These are phyloP conservation scores for Microsporum canis DNA, from an alignment of 2,329 filamentous ascomycete genomes.

Conservation along the genomic window DNA sequence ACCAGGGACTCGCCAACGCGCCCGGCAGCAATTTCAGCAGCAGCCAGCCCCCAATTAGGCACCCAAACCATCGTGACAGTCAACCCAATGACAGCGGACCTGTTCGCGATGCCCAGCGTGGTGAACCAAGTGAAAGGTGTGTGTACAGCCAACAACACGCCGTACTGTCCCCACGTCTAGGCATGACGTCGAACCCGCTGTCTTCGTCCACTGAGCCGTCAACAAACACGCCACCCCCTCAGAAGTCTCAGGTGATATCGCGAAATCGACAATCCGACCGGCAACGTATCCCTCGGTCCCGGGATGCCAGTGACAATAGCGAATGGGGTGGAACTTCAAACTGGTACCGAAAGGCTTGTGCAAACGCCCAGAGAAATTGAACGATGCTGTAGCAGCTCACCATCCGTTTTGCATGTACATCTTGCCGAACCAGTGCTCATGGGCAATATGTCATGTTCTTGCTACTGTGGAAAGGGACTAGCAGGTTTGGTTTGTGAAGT, in stretches of 20 bases:
- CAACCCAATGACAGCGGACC: not conserved
- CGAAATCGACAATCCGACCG: not conserved
- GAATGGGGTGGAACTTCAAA: slow-evolving; percentile 12
- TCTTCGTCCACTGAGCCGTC: not conserved
- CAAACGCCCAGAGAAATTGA: not conserved
- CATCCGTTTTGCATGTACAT: not conserved
- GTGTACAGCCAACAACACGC: not conserved
- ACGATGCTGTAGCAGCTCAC: not conserved
- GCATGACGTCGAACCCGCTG: not conserved
- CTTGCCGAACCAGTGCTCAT: too few species aligned
- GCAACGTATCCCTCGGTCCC: not conserved
- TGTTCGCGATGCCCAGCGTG: not conserved
- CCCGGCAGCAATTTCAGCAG: not conserved
- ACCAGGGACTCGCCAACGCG: not conserved
- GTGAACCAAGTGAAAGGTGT: not conserved
- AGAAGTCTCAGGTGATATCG: not conserved
- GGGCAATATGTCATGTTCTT: not conserved
- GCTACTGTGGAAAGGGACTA: too few species aligned
- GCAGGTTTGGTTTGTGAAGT: too few species aligned
- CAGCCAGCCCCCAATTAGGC: not conserved
- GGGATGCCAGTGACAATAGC: not conserved
- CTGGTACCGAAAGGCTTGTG: slow-evolving; percentile 11
- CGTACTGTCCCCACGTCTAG: not conserved
- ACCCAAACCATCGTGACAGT: not conserved
- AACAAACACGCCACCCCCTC: not conserved